Evolutionary conservation across 139 green algal genomes (phyloP).

Genomic region (Trebouxia sp.): DNA sequence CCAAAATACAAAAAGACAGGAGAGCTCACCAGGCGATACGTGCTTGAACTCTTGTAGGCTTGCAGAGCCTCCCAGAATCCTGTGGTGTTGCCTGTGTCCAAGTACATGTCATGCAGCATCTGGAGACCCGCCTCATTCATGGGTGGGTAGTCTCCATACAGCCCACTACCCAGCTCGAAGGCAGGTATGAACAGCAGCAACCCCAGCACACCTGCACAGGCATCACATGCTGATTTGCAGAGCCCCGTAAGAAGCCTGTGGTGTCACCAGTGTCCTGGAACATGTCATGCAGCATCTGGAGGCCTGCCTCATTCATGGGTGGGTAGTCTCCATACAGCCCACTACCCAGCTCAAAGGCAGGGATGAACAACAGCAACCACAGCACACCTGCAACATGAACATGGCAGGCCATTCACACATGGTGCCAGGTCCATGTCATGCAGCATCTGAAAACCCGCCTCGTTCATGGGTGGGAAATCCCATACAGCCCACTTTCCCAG

Average conservation of each 20-base stretch:
- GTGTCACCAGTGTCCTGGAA: constrained; percentile 45
- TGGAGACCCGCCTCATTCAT: constrained; percentile 68
- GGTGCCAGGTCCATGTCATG: constrained; percentile 68
- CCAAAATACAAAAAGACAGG: not conserved
- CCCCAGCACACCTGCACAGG: constrained; percentile 64
- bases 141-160: constrained; percentile 61
- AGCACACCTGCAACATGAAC: constrained; percentile 69
- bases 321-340: constrained; percentile 69
- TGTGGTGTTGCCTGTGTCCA: constrained; percentile 36
- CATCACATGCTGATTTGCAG: no score
- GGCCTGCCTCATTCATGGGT: constrained; percentile 60
- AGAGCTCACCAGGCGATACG: not conserved
- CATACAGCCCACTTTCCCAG: constrained; percentile 71
- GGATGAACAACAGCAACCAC: constrained; percentile 84
- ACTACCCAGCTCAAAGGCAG: constrained; percentile 73
- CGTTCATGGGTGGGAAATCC: constrained; percentile 53
- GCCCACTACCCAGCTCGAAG: constrained; percentile 74
- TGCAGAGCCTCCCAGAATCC: constrained; percentile 46
- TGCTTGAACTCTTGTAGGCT: constrained; percentile 42
- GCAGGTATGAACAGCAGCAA: constrained; percentile 86
- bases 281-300: constrained; percentile 81
- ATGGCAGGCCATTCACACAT: no score
- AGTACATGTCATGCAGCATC: constrained; percentile 79
- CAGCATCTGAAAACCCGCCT: constrained; percentile 77
- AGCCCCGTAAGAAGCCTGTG: constrained; percentile 43